These are phyloP conservation scores for Orbilia ellipsospora DNA, from an alignment of 2,329 filamentous ascomycete species.

Conservation along the genomic window DNA sequence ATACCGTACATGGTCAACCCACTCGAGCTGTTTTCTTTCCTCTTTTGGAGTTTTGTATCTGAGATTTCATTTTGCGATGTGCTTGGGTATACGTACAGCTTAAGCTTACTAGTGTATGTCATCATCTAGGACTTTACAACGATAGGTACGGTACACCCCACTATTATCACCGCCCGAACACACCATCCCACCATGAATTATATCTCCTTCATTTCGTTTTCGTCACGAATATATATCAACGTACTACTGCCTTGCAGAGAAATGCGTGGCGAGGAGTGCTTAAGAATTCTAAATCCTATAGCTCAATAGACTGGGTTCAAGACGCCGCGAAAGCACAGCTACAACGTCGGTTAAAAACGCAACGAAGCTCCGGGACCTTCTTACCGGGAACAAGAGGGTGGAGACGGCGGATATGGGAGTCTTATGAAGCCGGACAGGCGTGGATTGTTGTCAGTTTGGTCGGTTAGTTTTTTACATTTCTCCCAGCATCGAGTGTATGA, in stretches of 20 bases:
- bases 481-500: no score
- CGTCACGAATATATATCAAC: background rate
- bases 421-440: slow-evolving; percentile 94
- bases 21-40: no score
- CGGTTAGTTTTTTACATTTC: slow-evolving; percentile 62
- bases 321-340: slow-evolving; percentile 92
- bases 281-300: slow-evolving; percentile 61
- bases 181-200: slow-evolving; percentile 4
- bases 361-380: slow-evolving; percentile 77
- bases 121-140: slow-evolving; percentile 84
- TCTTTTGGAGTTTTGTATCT: no score
- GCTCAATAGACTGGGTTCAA: slow-evolving; percentile 87
- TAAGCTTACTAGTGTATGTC: slow-evolving; percentile 9
- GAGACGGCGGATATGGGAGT: slow-evolving; percentile 82
- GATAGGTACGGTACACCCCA: slow-evolving; percentile 70
- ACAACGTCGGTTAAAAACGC: slow-evolving; percentile 75
- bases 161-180: background rate
- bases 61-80: no score
- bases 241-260: slow-evolving; percentile 20
- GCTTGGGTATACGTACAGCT: background rate
- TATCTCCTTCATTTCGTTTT: background rate
- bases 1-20: no score
- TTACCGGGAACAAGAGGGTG: slow-evolving; percentile 79
- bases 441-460: slow-evolving; percentile 98
- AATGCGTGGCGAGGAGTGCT: slow-evolving; percentile 52